These are phyloP conservation scores for Ceriops zippeliana DNA, from an alignment of 345 rosid species.

Conservation along the genomic window DNA sequence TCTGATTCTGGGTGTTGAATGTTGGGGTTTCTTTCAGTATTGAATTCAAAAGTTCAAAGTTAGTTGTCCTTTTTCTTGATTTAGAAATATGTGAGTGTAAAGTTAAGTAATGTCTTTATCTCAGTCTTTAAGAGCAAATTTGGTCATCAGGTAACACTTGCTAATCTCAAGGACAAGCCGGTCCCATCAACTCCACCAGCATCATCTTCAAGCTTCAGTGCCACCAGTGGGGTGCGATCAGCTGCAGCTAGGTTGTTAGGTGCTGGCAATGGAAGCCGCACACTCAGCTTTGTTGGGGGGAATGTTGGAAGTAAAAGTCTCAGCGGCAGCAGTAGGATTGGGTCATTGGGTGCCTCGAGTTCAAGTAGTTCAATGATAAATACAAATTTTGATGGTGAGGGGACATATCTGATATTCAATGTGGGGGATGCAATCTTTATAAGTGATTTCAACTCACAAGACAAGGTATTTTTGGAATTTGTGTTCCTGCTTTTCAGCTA, in stretches of 20 bases:
- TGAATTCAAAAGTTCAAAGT: no score
- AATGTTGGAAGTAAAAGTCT: slow-evolving; percentile 80
- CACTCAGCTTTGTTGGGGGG: slow-evolving; percentile 89
- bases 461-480: slow-evolving; percentile 57
- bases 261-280: slow-evolving; percentile 78
- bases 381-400: slow-evolving; percentile 93
- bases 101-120: neutral
- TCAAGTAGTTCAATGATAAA: slow-evolving; percentile 54
- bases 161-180: slow-evolving; percentile 88
- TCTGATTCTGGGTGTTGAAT: no score
- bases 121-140: slow-evolving; percentile 2
- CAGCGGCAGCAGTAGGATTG: slow-evolving; percentile 70
- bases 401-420: slow-evolving; percentile 91
- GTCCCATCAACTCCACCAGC: slow-evolving; percentile 82
- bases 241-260: slow-evolving; percentile 90
- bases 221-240: slow-evolving; percentile 85
- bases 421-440: slow-evolving; percentile 91
- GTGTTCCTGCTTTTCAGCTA: neutral
- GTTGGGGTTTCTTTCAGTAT: no score
- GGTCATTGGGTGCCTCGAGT: slow-evolving; percentile 68
- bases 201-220: slow-evolving; percentile 66
- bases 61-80: no score
- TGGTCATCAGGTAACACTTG: slow-evolving; percentile 70
- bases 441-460: slow-evolving; percentile 94
- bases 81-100: no score